These are phyloP conservation scores for Alternaria atra DNA, from an alignment of 2,329 filamentous ascomycete species.

Conservation along the genomic window DNA sequence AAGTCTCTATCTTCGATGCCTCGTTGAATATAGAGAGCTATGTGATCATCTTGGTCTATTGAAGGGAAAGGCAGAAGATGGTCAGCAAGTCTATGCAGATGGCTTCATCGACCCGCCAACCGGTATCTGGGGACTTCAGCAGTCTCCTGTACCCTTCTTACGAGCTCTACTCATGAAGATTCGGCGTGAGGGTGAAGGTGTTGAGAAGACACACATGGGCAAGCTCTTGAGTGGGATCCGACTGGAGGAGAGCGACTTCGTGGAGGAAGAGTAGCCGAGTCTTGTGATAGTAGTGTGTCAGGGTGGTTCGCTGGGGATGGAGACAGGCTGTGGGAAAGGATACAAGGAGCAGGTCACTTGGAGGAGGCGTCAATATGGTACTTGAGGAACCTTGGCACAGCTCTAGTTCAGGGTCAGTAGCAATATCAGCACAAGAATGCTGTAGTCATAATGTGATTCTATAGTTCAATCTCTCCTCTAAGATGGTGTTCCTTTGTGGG, in stretches of 20 bases:
- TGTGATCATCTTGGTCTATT: slow-evolving; percentile 64
- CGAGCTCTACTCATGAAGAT: slow-evolving; percentile 46
- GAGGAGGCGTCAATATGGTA: too few species aligned
- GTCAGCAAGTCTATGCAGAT: slow-evolving; percentile 41
- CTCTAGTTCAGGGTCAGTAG: too few species aligned
- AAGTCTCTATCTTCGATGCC: slow-evolving; percentile 68
- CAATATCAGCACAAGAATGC: too few species aligned
- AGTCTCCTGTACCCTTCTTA: slow-evolving; percentile 56
- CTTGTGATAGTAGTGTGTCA: neutral
- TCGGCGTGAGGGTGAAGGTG: slow-evolving; percentile 48
- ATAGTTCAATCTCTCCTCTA: too few species aligned
- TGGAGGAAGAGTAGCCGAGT: neutral
- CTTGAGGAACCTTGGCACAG: too few species aligned
- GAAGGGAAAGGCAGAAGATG: slow-evolving; percentile 28
- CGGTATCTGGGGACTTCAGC: slow-evolving; percentile 44
- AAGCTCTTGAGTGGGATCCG: slow-evolving; percentile 48
- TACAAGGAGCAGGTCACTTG: too few species aligned
- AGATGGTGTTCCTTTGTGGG: too few species aligned
- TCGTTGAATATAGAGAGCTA: slow-evolving; percentile 62
- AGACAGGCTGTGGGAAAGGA: neutral
- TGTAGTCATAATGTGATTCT: too few species aligned
- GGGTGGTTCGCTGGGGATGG: neutral
- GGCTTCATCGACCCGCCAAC: slow-evolving; percentile 48
- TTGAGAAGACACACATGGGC: slow-evolving; percentile 58
- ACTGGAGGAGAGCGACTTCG: slow-evolving; percentile 48